Conservation (phyloP, 2,329 filamentous ascomycete genomes). For the Orbilia quercus region DNA sequence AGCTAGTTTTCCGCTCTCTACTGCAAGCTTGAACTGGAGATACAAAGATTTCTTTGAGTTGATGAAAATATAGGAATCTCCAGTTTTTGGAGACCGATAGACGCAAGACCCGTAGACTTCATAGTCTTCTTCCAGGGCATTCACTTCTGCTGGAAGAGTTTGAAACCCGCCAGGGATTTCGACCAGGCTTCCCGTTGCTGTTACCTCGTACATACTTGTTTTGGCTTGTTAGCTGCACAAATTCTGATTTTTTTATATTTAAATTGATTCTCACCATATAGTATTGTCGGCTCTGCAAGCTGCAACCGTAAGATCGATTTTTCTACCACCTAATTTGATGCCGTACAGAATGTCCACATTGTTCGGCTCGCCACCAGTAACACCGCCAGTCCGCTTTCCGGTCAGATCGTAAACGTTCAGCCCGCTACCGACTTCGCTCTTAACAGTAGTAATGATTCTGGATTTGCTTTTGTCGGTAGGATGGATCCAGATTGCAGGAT, state of each 20-base stretch:
- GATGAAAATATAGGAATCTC: slow-evolving; percentile 69
- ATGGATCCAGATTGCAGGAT: slow-evolving; percentile 67
- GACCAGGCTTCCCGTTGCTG: slow-evolving; percentile 65
- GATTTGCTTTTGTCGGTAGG: slow-evolving; percentile 62
- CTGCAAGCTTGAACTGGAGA: slow-evolving; percentile 68
- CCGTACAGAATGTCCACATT: slow-evolving; percentile 70
- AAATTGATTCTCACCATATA: slow-evolving; percentile 65
- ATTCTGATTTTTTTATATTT: slow-evolving; percentile 10
- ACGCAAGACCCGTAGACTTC: slow-evolving; percentile 68
- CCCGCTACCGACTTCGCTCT: slow-evolving; percentile 67
- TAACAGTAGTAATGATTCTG: slow-evolving; percentile 68
- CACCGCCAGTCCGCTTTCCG: slow-evolving; percentile 66
- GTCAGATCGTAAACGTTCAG: slow-evolving; percentile 67
- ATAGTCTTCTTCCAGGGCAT: slow-evolving; percentile 62
- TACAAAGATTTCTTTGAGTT: slow-evolving; percentile 69
- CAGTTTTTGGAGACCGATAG: slow-evolving; percentile 66
- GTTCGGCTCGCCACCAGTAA: slow-evolving; percentile 67
- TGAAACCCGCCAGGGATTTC: slow-evolving; percentile 66
- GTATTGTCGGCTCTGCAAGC: slow-evolving; percentile 68
- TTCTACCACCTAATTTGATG: slow-evolving; percentile 64
- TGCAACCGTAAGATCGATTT: slow-evolving; percentile 67
- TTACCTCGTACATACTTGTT: slow-evolving; percentile 67
- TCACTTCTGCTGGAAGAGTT: slow-evolving; percentile 61
- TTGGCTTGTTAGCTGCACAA: slow-evolving; percentile 1
- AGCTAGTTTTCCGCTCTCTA: slow-evolving; percentile 64